phyloP scores from a whole-genome alignment of 495 filamentous ascomycete genomes.

The Penicillium malachiteum region DNA sequence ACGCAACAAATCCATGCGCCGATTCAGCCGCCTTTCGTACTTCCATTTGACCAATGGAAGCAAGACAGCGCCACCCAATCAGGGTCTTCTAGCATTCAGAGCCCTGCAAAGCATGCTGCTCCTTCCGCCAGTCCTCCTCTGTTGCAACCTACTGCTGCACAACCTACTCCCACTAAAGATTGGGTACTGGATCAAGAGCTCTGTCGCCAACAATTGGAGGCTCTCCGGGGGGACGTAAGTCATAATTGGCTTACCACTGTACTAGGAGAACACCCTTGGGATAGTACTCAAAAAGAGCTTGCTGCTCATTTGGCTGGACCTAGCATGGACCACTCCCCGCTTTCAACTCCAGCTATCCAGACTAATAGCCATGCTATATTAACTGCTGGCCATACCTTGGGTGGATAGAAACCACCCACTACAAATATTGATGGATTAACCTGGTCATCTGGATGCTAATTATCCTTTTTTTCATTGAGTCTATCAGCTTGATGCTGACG shows the following conservation, averaged over 20 bases:
- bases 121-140: slow-evolving; percentile 18
- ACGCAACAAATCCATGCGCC: slow-evolving; percentile 36
- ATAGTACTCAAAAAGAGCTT: slow-evolving; percentile 33
- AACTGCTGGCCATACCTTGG: slow-evolving; percentile 50
- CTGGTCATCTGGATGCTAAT: too few relatives aligned
- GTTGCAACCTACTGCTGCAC: slow-evolving; percentile 14
- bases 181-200: slow-evolving; percentile 73
- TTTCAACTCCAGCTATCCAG: slow-evolving; percentile 40
- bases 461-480: too few relatives aligned
- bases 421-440: not conserved
- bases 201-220: slow-evolving; percentile 82
- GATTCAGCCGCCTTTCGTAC: slow-evolving; percentile 25
- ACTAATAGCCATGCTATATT: slow-evolving; percentile 51
- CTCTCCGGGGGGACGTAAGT: slow-evolving; percentile 77
- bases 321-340: slow-evolving; percentile 35
- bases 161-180: slow-evolving; percentile 34
- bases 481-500: not conserved
- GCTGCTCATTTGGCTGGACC: slow-evolving; percentile 28
- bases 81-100: slow-evolving; percentile 30
- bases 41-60: slow-evolving; percentile 37
- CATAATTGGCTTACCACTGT: slow-evolving; percentile 82
- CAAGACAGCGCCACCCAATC: slow-evolving; percentile 36
- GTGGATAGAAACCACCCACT: slow-evolving; percentile 23
- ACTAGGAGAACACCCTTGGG: slow-evolving; percentile 75
- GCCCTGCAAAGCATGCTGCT: slow-evolving; percentile 15